Evolutionary conservation across 331 rosid genomes (phyloP), one percentile per base, ranked within the genome.

Genomic region (Telfairia occidentalis): DNA sequence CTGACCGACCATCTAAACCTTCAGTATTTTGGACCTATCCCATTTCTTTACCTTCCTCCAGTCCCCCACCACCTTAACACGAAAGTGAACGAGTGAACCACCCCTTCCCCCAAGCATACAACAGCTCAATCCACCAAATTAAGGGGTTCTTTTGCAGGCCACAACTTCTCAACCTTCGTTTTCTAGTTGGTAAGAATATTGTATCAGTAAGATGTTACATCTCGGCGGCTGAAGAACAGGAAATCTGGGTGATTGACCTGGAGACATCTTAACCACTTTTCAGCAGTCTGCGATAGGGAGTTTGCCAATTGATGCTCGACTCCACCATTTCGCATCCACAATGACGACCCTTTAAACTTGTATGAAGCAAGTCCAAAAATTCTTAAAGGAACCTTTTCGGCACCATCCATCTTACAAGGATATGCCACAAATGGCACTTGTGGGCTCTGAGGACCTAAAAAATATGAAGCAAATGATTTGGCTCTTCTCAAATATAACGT

Each of bases 291-390:
- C 53, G 72, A 84, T 38, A 93, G 93, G 74, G 40, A 48, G 82
- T 37, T 79, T 11, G 94, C 86, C 81, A 85, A 73, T 53, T 86
- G 89, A 76, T 71, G 81, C 73, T 86, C 98, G 5, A 3, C 28
- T 32, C 90, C 97, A 74, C 94, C 98, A 63, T 80, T 82, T 42
- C 88, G 83, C 26, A 88, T 89, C 96, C 97, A 90, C 84, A 93
- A 67, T 29, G 69, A 35, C 24, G 96, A 77, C 70, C 94, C 97
- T 80, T 82, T 93, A 83, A 93, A 89, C 88, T 93, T 93, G 84
- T 93, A 91, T 49, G 97, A 88, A 32, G 98, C 96, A 78, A 93
- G 92, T 73, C 98, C 98, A 83, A 89, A 90, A 74, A 82, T 90
- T 21, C 88, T 93, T 58, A 93, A 80, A 15, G 84, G 80, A 78